A percentile compares a stretch with the other conserved stretches of the same genome.
phyloP scores from a whole-genome alignment of 2,329 filamentous ascomycete genomes.

The Penicillium sp. region DNA sequence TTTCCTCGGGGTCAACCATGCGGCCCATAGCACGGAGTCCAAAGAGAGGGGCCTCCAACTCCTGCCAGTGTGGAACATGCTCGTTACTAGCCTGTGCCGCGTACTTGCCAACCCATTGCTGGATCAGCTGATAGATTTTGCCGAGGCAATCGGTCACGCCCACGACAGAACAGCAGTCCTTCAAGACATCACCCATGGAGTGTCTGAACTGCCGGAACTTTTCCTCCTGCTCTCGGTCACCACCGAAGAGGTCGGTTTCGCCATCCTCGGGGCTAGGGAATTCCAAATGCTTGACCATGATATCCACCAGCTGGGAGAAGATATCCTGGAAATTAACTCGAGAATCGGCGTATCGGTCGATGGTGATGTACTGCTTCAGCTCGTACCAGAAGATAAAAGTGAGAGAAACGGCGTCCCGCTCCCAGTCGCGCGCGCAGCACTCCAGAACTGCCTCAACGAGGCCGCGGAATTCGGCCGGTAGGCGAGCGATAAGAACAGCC shows the following conservation, averaged over 20 bases:
- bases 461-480: conserved; percentile 76
- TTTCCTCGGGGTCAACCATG: conserved; percentile 90
- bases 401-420: conserved; percentile 86
- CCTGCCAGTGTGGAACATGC: conserved; percentile 90
- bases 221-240: conserved; percentile 92
- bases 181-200: conserved; percentile 95
- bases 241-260: conserved; percentile 85
- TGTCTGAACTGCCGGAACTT: conserved; percentile 97
- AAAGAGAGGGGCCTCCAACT: conserved; percentile 91
- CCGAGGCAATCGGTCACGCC: conserved; percentile 86
- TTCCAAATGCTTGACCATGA: conserved; percentile 86
- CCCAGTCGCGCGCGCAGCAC: conserved; percentile 81
- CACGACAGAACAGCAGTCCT: conserved; percentile 95
- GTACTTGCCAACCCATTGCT: conserved; percentile 83
- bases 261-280: conserved; percentile 78
- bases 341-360: conserved; percentile 85
- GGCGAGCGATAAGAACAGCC: conserved; percentile 85
- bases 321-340: conserved; percentile 75
- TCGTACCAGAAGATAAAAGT: conserved; percentile 99
- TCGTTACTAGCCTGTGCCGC: conserved; percentile 71
- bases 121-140: conserved; percentile 84
- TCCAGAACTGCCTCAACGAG: conserved; percentile 92
- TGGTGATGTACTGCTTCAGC: conserved; percentile 89
- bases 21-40: conserved; percentile 93
- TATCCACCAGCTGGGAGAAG: conserved; percentile 86